phyloP scores from a whole-genome alignment of 169 alveolate species.

The Amoebophrya sp. region DNA sequence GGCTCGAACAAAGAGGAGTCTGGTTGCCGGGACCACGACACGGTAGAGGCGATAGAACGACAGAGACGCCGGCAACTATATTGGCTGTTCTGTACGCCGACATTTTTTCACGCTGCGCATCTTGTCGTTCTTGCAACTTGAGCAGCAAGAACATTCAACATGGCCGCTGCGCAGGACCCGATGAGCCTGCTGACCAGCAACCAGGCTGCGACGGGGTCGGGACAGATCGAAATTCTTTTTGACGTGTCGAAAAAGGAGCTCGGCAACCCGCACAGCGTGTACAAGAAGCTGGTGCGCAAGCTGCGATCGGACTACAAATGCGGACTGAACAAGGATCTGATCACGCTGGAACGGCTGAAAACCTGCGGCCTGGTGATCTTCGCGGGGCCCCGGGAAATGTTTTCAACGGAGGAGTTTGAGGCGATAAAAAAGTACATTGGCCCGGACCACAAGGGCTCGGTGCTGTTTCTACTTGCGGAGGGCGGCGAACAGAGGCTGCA shows the following conservation, averaged over 20 bases:
- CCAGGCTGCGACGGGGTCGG: neutral
- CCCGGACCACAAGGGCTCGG: neutral
- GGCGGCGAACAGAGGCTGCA: neutral
- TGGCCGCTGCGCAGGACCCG: no score
- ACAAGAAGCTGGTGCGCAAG: conserved; percentile 4
- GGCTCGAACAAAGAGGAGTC: no score
- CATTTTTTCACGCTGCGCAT: no score
- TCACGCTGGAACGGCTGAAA: neutral
- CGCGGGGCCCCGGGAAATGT: neutral
- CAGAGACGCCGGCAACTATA: no score
- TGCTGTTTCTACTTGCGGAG: neutral
- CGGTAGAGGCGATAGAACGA: no score
- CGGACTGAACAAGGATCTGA: neutral
- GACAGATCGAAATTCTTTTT: neutral
- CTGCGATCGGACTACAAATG: neutral
- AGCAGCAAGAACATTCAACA: no score
- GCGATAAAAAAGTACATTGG: neutral
- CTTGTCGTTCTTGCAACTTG: no score
- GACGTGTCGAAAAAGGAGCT: neutral
- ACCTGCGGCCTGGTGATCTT: neutral
- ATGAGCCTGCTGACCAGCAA: no score
- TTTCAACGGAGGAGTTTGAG: neutral
- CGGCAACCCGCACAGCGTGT: neutral
- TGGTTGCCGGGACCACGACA: no score
- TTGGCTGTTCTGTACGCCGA: no score